Conservation (phyloP, 441 rosid genomes). For the Populus tomentosa region DNA sequence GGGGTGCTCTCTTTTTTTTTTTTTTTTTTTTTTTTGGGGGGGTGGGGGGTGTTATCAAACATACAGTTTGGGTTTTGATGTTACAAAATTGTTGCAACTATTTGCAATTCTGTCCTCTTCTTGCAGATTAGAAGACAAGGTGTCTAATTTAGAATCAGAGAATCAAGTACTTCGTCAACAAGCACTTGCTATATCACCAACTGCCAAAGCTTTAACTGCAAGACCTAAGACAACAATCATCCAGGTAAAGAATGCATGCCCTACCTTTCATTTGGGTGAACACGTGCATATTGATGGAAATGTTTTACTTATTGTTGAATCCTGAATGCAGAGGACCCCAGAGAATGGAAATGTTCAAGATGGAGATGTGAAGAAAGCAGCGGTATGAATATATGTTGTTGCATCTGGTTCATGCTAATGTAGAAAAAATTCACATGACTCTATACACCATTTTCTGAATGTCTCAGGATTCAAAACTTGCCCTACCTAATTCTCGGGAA, state of each 20-base stretch:
- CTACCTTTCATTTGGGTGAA: neutral
- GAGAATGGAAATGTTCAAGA: constrained; percentile 64
- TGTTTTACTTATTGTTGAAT: constrained; percentile 9
- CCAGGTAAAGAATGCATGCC: constrained; percentile 45
- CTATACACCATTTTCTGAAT: constrained; percentile 9
- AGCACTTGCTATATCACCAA: constrained; percentile 84
- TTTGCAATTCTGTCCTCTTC: constrained; percentile 12
- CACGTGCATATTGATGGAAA: constrained; percentile 5
- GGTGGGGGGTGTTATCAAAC: neutral
- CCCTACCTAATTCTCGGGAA: constrained; percentile 36
- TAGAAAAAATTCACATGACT: neutral
- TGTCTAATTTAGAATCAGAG: constrained; percentile 89
- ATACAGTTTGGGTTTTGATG: neutral
- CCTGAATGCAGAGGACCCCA: constrained; percentile 65
- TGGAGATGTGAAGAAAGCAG: constrained; percentile 56
- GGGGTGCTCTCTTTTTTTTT: too few relatives aligned
- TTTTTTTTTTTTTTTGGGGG: neutral
- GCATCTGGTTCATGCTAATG: neutral
- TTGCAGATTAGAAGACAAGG: constrained; percentile 80
- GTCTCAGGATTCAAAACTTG: constrained; percentile 47
- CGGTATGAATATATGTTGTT: constrained; percentile 34
- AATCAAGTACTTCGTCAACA: constrained; percentile 96
- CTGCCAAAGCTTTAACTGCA: constrained; percentile 54
- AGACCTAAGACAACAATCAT: constrained; percentile 57
- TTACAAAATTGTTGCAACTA: neutral